These are phyloP conservation scores for Stentor roeselii DNA, from an alignment of 73 alveolate genomes.

Conservation along the genomic window DNA sequence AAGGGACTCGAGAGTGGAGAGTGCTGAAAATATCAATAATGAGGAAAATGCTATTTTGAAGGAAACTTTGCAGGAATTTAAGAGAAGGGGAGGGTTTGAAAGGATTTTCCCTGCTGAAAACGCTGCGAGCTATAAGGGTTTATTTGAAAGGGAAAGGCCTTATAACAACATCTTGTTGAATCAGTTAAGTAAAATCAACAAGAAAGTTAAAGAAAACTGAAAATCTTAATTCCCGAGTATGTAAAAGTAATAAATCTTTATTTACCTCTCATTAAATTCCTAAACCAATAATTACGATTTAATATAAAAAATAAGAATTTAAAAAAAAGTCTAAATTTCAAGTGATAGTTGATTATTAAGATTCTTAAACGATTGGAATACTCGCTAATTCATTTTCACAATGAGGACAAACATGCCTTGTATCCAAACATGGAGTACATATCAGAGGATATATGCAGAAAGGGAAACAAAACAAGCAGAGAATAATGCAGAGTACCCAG, in stretches of 20 bases:
- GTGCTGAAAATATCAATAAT: too few species aligned
- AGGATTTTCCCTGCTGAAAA: slow-evolving; percentile 65
- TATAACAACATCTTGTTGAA: slow-evolving; percentile 45
- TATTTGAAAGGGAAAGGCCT: slow-evolving; percentile 76
- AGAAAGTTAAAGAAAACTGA: background rate
- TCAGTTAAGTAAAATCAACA: slow-evolving; percentile 29
- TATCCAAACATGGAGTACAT: background rate
- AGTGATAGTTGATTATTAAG: too few species aligned
- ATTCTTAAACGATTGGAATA: too few species aligned
- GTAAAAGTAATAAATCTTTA: too few species aligned
- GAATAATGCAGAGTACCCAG: background rate
- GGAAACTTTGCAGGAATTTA: slow-evolving; percentile 62
- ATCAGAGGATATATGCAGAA: background rate
- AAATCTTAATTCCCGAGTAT: too few species aligned
- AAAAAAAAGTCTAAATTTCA: too few species aligned
- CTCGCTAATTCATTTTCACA: too few species aligned
- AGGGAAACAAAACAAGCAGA: background rate
- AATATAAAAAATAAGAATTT: too few species aligned
- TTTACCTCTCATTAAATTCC: too few species aligned
- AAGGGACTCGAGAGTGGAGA: background rate
- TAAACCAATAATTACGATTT: too few species aligned
- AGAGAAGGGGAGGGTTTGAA: slow-evolving; percentile 65
- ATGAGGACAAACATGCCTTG: background rate
- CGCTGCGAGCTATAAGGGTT: slow-evolving; percentile 56
- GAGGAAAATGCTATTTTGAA: slow-evolving; percentile 46